A percentile compares a stretch with the other conserved stretches of the same genome.
Evolutionary conservation across 768 basidiomycete genomes (phyloP).

Genomic region (Lanmaoa rubissima): DNA sequence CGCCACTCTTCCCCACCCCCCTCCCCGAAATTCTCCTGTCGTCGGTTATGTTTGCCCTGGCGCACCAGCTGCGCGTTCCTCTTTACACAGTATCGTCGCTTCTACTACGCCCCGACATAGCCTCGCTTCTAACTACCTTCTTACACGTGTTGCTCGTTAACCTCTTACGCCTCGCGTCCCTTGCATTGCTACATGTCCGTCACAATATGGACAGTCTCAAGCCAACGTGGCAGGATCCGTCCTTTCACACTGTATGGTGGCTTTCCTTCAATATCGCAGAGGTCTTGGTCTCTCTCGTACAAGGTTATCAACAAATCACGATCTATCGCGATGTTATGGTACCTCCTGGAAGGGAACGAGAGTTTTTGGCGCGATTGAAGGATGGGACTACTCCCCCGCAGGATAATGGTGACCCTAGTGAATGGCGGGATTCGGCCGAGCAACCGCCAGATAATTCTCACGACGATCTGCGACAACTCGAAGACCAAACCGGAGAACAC

Average conservation of each 20-base stretch:
- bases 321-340: constrained; percentile 72
- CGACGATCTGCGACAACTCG: constrained; percentile 19
- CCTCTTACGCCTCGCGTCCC: constrained; percentile 50
- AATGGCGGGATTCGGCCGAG: constrained; percentile 12
- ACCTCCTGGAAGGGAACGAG: constrained; percentile 38
- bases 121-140: constrained; percentile 38
- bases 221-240: constrained; percentile 53
- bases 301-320: constrained; percentile 67
- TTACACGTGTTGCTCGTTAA: constrained; percentile 52
- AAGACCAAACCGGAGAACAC: constrained; percentile 14
- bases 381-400: constrained; percentile 5
- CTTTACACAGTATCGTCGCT: constrained; percentile 35
- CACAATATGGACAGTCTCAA: constrained; percentile 39
- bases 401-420: constrained; percentile 7
- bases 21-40: constrained; percentile 64
- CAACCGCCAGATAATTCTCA: constrained; percentile 7
- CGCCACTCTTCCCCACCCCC: constrained; percentile 55
- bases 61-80: constrained; percentile 33
- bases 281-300: constrained; percentile 58
- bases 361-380: constrained; percentile 36
- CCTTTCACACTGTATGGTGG: constrained; percentile 75
- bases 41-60: constrained; percentile 47
- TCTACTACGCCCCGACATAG: constrained; percentile 25
- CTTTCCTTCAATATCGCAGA: constrained; percentile 69
- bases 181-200: constrained; percentile 53